phyloP scores from a whole-genome alignment of 768 basidiomycete species.

The Sarcomyxa edulis region DNA sequence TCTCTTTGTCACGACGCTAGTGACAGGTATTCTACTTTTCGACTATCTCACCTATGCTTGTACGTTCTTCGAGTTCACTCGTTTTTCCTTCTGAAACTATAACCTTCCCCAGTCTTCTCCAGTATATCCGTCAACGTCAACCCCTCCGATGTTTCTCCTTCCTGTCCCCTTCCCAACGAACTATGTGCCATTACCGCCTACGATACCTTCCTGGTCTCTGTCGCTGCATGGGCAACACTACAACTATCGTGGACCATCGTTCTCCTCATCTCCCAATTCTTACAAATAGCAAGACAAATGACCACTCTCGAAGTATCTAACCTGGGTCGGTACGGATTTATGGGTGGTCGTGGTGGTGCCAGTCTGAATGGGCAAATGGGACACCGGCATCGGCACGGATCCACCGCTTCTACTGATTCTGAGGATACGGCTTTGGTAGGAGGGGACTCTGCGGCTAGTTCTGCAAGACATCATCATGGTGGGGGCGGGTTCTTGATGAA shows the following conservation, averaged over 20 bases:
- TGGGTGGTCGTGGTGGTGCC: slow-evolving; percentile 85
- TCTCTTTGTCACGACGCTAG: slow-evolving; percentile 84
- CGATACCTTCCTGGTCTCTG: slow-evolving; percentile 82
- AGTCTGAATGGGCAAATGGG: slow-evolving; percentile 73
- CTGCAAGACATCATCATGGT: slow-evolving; percentile 43
- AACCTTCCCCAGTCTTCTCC: slow-evolving; percentile 46
- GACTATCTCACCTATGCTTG: slow-evolving; percentile 83
- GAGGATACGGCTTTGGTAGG: slow-evolving; percentile 40
- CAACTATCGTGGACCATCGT: slow-evolving; percentile 95
- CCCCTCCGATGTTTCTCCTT: slow-evolving; percentile 39
- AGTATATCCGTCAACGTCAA: slow-evolving; percentile 30
- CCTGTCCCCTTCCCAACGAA: slow-evolving; percentile 62
- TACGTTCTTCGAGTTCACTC: slow-evolving; percentile 31
- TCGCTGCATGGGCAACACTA: slow-evolving; percentile 81
- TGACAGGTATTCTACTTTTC: slow-evolving; percentile 74
- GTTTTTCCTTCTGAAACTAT: background rate
- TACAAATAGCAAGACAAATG: slow-evolving; percentile 93
- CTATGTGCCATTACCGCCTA: slow-evolving; percentile 67
- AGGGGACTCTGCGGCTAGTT: slow-evolving; percentile 24
- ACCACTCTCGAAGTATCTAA: slow-evolving; percentile 96
- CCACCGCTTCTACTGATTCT: slow-evolving; percentile 35
- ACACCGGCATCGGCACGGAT: slow-evolving; percentile 49
- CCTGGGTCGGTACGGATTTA: slow-evolving; percentile 91
- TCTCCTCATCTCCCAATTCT: slow-evolving; percentile 79
- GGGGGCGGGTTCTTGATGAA: slow-evolving; percentile 76